Evolutionary conservation across 2,329 filamentous ascomycete genomes (phyloP), one percentile per base, ranked within the genome.

Genomic region (Arachnomyces sp.): DNA sequence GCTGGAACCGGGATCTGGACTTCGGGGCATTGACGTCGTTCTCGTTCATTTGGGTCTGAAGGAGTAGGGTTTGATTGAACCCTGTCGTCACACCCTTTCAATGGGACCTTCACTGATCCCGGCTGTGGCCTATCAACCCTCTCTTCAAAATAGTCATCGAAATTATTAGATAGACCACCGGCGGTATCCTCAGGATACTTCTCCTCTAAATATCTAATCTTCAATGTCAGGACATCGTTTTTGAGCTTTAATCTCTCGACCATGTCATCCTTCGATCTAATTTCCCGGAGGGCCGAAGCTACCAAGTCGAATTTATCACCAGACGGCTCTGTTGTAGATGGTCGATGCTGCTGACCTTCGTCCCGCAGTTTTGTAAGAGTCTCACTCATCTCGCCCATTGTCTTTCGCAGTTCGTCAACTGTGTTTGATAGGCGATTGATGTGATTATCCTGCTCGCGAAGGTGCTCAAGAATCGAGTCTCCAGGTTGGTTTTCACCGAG

Each of bases 351-450:
- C 0, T 60, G 54, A 3, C 50, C 53, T 37, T 65, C 61, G 12
- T 63, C 56, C 13, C 60, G 57, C 34, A 65, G 51, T 2, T 60
- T 48, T 3, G 54, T 62, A 34, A 65, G 64, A n/a, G 60, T 57
- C 34, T 58, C 47, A 43, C 64, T 64, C 18, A 65, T 42, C 42
- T 64, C 62, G 21, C 53, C 51, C 61, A 65, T 65, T 8, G 60
- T 63, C 42, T 63, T 61, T 28, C 63, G 59, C 3, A 64, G 49
- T 31, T 59, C 55, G 39, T 55, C 59, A 29, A 65, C 61, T 3
- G 62, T 63, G 36, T 44, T 63, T 4, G 61, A 61, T 11, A 65
- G 63, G 33, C 60, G 56, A 41, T 62, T 57, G 21, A 64, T 56
- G 40, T 53, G 64, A 32, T 57, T 46, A 3, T 57, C 59, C 17